A percentile compares a stretch with the other conserved stretches of the same genome.
phyloP scores from a whole-genome alignment of 805 yeast species.

The Monosporozyma unispora region DNA sequence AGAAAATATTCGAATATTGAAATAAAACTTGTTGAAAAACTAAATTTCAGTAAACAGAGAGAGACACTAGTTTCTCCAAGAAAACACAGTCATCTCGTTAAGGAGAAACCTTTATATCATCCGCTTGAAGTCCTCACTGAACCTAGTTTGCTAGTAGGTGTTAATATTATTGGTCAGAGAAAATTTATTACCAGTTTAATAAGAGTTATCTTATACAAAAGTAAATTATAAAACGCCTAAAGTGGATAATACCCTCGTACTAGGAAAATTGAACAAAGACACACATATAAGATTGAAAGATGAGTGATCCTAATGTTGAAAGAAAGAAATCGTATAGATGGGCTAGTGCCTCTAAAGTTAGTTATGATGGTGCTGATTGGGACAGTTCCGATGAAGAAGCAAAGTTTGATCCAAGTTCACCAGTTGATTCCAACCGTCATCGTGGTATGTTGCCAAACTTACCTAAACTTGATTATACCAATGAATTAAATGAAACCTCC shows the following conservation, averaged over 20 bases:
- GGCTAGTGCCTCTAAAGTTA: constrained; percentile 34
- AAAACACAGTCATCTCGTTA: background rate
- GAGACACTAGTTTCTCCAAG: background rate
- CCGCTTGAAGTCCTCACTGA: background rate
- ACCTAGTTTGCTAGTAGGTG: background rate
- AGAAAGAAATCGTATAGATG: constrained; percentile 35
- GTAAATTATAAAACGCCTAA: too few relatives aligned
- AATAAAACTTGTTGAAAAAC: background rate
- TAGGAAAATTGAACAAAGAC: too few relatives aligned
- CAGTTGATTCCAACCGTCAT: background rate
- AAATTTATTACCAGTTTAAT: too few relatives aligned
- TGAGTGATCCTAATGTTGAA: constrained; percentile 23
- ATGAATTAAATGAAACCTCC: background rate
- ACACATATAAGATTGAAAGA: background rate
- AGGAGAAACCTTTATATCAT: background rate
- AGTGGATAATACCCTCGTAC: too few relatives aligned
- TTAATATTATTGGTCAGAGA: too few relatives aligned
- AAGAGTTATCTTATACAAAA: too few relatives aligned
- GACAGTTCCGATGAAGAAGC: constrained; percentile 22
- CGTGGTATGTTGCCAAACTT: constrained; percentile 16
- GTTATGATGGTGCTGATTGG: constrained; percentile 38
- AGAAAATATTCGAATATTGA: background rate
- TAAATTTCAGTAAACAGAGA: background rate
- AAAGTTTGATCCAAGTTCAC: background rate
- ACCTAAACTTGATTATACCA: constrained; percentile 20